These are phyloP conservation scores for Aurifilum marmelostoma DNA, from an alignment of 2,329 filamentous ascomycete species.

Conservation along the genomic window DNA sequence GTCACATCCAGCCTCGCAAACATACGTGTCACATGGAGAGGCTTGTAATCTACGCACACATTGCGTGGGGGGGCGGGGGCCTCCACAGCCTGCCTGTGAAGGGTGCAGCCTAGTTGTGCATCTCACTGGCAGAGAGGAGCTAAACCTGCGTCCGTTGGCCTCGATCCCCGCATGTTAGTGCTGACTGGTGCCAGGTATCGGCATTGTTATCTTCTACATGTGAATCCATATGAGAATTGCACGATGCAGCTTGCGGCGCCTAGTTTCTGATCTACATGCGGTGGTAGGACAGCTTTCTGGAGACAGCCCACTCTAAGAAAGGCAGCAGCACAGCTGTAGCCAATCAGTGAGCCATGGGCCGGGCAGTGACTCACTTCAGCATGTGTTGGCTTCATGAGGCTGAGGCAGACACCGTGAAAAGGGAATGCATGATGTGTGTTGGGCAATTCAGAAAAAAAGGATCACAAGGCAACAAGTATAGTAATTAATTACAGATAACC, in stretches of 20 bases:
- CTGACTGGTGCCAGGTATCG: background rate
- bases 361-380: background rate
- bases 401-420: background rate
- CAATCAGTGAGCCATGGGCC: background rate
- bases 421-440: background rate
- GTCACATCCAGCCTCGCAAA: background rate
- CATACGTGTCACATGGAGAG: too few relatives aligned
- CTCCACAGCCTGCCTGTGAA: background rate
- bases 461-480: background rate
- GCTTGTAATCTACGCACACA: too few relatives aligned
- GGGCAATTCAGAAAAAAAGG: background rate
- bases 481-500: background rate
- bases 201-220: background rate
- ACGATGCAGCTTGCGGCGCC: background rate
- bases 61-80: background rate
- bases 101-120: background rate
- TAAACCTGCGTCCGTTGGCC: background rate
- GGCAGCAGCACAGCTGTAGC: background rate
- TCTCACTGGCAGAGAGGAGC: background rate
- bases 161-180: background rate
- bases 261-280: background rate
- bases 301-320: background rate
- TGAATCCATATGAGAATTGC: background rate
- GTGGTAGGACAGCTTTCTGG: background rate
- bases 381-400: background rate